Evolutionary conservation across 192 early-diverging fungal species (phyloP).

Genomic region (Haplosporangium gracile): DNA sequence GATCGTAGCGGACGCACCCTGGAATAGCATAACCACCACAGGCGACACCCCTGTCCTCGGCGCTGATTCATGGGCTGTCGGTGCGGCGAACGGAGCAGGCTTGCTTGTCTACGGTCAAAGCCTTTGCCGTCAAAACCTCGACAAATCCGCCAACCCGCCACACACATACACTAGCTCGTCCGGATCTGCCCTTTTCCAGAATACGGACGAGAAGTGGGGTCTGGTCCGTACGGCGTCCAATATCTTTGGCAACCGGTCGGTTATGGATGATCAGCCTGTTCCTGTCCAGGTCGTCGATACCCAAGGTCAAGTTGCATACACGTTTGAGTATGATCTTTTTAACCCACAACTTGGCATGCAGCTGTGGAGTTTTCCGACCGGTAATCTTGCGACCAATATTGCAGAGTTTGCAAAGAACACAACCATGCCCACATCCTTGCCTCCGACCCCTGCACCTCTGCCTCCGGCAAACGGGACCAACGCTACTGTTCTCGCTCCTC

Average conservation of each 20-base stretch:
- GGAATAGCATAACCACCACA: constrained; percentile 8
- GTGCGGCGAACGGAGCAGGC: constrained; percentile 25
- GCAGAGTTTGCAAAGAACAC: constrained; percentile 26
- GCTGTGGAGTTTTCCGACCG: constrained; percentile 32
- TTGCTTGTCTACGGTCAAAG: constrained; percentile 46
- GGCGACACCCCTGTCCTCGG: constrained; percentile 6
- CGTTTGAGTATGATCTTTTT: constrained; percentile 42
- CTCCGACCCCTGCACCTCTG: constrained; percentile 5
- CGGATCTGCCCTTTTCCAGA: constrained; percentile 10
- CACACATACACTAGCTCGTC: constrained; percentile 21
- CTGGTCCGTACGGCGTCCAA: background rate
- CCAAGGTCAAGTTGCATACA: constrained; percentile 14
- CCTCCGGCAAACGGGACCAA: constrained; percentile 28
- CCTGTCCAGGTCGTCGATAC: constrained; percentile 38
- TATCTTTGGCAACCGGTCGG: constrained; percentile 26
- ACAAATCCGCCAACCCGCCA: background rate
- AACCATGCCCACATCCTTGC: constrained; percentile 21
- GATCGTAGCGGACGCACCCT: constrained; percentile 24
- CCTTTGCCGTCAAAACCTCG: constrained; percentile 17
- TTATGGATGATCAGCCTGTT: constrained; percentile 23
- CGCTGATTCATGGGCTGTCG: constrained; percentile 25
- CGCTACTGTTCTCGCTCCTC: constrained; percentile 10
- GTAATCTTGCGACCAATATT: constrained; percentile 14
- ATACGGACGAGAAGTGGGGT: background rate
- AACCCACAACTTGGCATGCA: constrained; percentile 40